Evolutionary conservation across 495 filamentous ascomycete species (phyloP), one percentile per base, ranked within the genome.

Genomic region (Penicillium maclennaniae): DNA sequence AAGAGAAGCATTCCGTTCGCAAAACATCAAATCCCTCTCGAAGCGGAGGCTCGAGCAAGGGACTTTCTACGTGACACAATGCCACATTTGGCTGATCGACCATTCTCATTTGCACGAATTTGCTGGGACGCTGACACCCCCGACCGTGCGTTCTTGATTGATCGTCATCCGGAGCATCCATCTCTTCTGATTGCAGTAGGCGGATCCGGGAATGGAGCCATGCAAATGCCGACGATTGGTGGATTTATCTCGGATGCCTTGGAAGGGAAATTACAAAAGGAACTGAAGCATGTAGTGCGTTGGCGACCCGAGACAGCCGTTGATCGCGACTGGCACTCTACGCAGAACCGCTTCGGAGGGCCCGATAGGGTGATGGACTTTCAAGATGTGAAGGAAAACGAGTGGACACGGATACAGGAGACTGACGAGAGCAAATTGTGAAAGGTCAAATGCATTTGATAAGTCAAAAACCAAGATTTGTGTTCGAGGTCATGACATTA

Each of bases 71-170:
- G 51, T 9, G 74, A 79, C 16, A 78, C 75, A 10, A 78, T 81
- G 71, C 76, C 78, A 1, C 74, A 81, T 37, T 65, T 82, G 4
- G 69, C 73, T 0, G 63, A 69, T 9, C 61, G 79, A 6, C 68
- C 70, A 4, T 73, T 83, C 43, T 63, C 59, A 1, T 79, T 78
- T 48, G 77, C 75, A 20, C 60, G 77, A 7, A 77, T 82, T 26
- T 81, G 78, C 66, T 81, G 77, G 79, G 74, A 77, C 56, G 75
- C 77, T 5, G 77, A 81, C 60, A 82, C 77, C 19, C 66, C 69
- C 2, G 77, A 81, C 51, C 73, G 77, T 0, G 61, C 67, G n/a
- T 80, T 78, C 40, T 57, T 81, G 25, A 77, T 81, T 41, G 73
- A 75, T 49, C 47, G 63, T 15, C 73, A 75, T 44, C 73, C 75